Percentiles rank a stretch among this genome's conserved stretches.
Evolutionary conservation across 441 rosid genomes (phyloP).

Genomic region (Bruguiera hainesii): DNA sequence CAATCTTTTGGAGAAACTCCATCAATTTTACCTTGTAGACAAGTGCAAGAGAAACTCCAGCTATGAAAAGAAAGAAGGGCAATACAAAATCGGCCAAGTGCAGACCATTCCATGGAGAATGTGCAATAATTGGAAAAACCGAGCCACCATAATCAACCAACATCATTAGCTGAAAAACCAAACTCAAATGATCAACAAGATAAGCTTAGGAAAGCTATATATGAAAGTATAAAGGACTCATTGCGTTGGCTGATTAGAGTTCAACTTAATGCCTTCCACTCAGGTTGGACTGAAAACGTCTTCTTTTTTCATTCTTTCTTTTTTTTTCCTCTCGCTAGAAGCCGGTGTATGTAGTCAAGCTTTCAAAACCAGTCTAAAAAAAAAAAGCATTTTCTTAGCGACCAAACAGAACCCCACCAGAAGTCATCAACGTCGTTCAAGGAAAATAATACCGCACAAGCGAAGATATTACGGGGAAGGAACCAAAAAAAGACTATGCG

Average conservation of each 20-base stretch:
- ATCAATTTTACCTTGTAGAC: slow-evolving; percentile 26
- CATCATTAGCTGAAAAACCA: slow-evolving; percentile 28
- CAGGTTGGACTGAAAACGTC: too few relatives aligned
- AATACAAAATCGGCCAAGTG: slow-evolving; percentile 34
- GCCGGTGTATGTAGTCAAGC: too few relatives aligned
- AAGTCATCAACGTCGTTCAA: not conserved
- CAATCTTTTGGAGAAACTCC: not conserved
- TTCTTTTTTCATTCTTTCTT: too few relatives aligned
- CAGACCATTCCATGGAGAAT: slow-evolving; percentile 33
- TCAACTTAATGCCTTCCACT: too few relatives aligned
- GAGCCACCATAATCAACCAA: slow-evolving; percentile 34
- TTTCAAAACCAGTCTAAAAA: too few relatives aligned
- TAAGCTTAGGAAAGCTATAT: not conserved
- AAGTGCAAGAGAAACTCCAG: slow-evolving; percentile 32
- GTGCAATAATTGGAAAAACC: slow-evolving; percentile 26
- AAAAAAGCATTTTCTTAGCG: not conserved
- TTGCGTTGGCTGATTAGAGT: too few relatives aligned
- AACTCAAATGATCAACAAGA: not conserved
- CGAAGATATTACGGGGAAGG: not conserved
- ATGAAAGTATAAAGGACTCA: too few relatives aligned
- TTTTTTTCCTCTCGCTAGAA: too few relatives aligned
- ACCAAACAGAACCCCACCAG: slow-evolving; percentile 6
- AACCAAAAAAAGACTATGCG: not conserved
- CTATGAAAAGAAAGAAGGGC: slow-evolving; percentile 34
- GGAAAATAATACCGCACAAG: not conserved